These are phyloP conservation scores for Simmondsia chinensis DNA, from an alignment of 148 eudicot species.

Conservation along the genomic window DNA sequence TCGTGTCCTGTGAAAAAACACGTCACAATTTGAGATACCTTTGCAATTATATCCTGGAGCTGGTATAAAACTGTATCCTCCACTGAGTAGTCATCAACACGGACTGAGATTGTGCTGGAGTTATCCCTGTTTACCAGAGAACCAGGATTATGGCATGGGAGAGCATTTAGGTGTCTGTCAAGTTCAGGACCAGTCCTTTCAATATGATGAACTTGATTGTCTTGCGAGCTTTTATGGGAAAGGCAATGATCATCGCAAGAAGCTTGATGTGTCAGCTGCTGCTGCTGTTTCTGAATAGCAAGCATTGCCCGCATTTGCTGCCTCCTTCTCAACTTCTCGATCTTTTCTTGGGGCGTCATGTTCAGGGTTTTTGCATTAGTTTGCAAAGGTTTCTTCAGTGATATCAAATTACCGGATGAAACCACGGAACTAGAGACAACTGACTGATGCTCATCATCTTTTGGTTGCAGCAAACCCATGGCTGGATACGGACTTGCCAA, in stretches of 20 bases:
- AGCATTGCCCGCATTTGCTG: slow-evolving; percentile 81
- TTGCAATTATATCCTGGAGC: slow-evolving; percentile 50
- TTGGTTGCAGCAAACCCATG: slow-evolving; percentile 14
- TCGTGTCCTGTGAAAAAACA: not conserved
- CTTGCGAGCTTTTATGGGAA: slow-evolving; percentile 11
- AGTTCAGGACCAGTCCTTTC: slow-evolving; percentile 29
- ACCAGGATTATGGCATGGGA: slow-evolving; percentile 31
- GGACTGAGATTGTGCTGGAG: slow-evolving; percentile 17
- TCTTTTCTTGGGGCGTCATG: slow-evolving; percentile 86
- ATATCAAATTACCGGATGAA: slow-evolving; percentile 19
- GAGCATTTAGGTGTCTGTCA: slow-evolving; percentile 16
- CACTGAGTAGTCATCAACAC: slow-evolving; percentile 29
- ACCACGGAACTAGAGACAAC: slow-evolving; percentile 19
- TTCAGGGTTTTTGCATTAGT: slow-evolving; percentile 16
- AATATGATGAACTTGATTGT: slow-evolving; percentile 15
- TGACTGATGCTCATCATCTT: slow-evolving; percentile 24
- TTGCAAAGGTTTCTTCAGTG: slow-evolving; percentile 20
- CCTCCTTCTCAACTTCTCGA: slow-evolving; percentile 70
- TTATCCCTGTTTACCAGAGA: slow-evolving; percentile 33
- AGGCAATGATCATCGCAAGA: slow-evolving; percentile 13
- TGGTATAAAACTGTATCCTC: slow-evolving; percentile 49
- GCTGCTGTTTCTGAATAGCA: slow-evolving; percentile 77
- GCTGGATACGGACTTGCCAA: slow-evolving; percentile 22
- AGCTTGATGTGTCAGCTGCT: slow-evolving; percentile 34
- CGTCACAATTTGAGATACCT: slow-evolving; percentile 27